Conservation (phyloP, 306 rosid species). For the Corylus avellana region DNA sequence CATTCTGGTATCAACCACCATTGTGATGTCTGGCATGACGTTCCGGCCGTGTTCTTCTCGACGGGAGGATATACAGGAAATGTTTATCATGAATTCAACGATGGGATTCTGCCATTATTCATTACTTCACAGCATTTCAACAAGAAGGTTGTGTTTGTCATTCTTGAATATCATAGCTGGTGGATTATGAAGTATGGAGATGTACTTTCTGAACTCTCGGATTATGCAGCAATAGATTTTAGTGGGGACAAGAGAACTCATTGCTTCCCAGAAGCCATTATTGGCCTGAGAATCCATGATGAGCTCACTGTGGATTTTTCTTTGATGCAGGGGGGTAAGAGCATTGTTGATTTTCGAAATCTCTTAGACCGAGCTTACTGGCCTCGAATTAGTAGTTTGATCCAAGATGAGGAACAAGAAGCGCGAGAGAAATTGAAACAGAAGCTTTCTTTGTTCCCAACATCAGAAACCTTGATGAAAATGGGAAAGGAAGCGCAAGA, state of each 20-base stretch:
- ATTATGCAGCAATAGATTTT: constrained; percentile 62
- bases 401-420: constrained; percentile 53
- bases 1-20: constrained; percentile 21
- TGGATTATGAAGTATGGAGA: constrained; percentile 85
- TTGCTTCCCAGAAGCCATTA: constrained; percentile 83
- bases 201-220: constrained; percentile 71
- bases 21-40: constrained; percentile 75
- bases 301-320: constrained; percentile 69
- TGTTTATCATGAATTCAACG: constrained; percentile 93
- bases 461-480: constrained; percentile 31
- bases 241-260: constrained; percentile 62
- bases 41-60: constrained; percentile 90
- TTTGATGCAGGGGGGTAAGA: constrained; percentile 57
- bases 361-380: constrained; percentile 69
- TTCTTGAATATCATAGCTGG: constrained; percentile 85
- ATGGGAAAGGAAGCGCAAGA: constrained; percentile 13
- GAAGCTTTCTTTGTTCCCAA: constrained; percentile 28
- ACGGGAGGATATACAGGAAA: constrained; percentile 98
- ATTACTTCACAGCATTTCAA: constrained; percentile 80
- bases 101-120: constrained; percentile 82
- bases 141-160: constrained; percentile 84
- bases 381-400: constrained; percentile 66
- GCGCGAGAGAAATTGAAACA: constrained; percentile 29
- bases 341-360: constrained; percentile 69
- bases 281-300: constrained; percentile 83